Evolutionary conservation across 2,329 filamentous ascomycete genomes (phyloP).

Genomic region (Phialophora tarda): DNA sequence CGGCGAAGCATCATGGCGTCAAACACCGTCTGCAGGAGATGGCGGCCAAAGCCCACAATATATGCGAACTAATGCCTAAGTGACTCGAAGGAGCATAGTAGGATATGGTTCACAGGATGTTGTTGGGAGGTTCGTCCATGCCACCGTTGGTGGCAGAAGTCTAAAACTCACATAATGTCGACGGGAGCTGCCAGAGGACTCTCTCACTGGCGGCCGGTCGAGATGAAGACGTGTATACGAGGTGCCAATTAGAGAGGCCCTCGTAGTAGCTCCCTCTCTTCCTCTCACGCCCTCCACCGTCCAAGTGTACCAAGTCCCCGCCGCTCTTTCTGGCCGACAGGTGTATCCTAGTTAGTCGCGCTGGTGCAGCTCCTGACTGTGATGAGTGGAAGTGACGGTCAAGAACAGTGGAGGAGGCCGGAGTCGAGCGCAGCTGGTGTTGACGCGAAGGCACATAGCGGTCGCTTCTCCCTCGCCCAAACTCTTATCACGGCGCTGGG

Average conservation of each 20-base stretch:
- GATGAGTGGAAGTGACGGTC: not conserved
- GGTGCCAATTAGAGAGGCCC: not conserved
- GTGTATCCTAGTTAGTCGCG: conserved; percentile 10
- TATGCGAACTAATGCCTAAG: conserved; percentile 19
- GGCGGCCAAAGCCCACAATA: not conserved
- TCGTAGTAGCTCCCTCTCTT: not conserved
- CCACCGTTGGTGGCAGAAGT: conserved; percentile 18
- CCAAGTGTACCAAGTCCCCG: not conserved
- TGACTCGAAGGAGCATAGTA: conserved; percentile 15
- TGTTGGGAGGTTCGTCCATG: conserved; percentile 26
- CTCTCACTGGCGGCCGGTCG: not conserved
- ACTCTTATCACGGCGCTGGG: conserved; percentile 12
- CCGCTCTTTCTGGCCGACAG: conserved; percentile 5
- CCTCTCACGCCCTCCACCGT: not conserved
- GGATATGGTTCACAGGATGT: conserved; percentile 29
- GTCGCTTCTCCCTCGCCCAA: not conserved
- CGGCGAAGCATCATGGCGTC: conserved; percentile 27
- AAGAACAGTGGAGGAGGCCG: conserved; percentile 3
- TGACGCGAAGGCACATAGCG: not conserved
- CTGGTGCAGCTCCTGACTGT: conserved; percentile 5
- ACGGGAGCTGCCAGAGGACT: not conserved
- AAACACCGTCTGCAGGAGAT: conserved; percentile 17
- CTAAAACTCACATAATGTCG: conserved; percentile 2
- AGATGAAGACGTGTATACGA: not conserved
- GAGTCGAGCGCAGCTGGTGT: not conserved